Conservation (phyloP, 495 filamentous ascomycete species). For the Ramalina intermedia region DNA sequence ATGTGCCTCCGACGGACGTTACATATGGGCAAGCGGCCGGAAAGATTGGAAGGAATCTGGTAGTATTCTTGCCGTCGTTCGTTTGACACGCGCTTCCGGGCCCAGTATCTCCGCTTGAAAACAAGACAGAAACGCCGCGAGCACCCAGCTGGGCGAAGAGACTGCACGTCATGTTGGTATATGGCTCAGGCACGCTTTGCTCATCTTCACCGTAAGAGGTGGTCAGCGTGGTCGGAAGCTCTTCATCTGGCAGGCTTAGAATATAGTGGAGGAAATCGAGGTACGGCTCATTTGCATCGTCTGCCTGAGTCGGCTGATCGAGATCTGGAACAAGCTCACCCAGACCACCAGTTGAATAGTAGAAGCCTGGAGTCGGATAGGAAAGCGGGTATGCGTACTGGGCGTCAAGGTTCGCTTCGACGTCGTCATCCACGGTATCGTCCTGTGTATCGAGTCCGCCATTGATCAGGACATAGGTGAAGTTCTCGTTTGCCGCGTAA, state of each 20-base stretch:
- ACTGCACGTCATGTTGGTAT: slow-evolving; percentile 38
- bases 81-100: slow-evolving; percentile 42
- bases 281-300: slow-evolving; percentile 65
- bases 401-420: slow-evolving; percentile 65
- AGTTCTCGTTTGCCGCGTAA: slow-evolving; percentile 38
- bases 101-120: slow-evolving; percentile 45
- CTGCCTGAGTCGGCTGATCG: slow-evolving; percentile 32
- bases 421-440: slow-evolving; percentile 25
- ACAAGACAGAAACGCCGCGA: slow-evolving; percentile 46
- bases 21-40: slow-evolving; percentile 53
- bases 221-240: slow-evolving; percentile 58
- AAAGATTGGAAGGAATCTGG: slow-evolving; percentile 46
- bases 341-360: slow-evolving; percentile 40
- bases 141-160: slow-evolving; percentile 50
- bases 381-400: slow-evolving; percentile 44
- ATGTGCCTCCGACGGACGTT: slow-evolving; percentile 51
- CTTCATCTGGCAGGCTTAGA: slow-evolving; percentile 38
- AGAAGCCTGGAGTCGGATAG: slow-evolving; percentile 30
- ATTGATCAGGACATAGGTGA: slow-evolving; percentile 44
- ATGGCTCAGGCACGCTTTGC: slow-evolving; percentile 50
- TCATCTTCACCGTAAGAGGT: slow-evolving; percentile 66
- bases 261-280: slow-evolving; percentile 65
- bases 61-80: slow-evolving; percentile 43
- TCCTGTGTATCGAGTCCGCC: slow-evolving; percentile 37
- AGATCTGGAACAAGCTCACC: slow-evolving; percentile 42